Evolutionary conservation across 2,329 filamentous ascomycete genomes (phyloP), one percentile per base, ranked within the genome.

Genomic region (Furcasterigmium sp.): DNA sequence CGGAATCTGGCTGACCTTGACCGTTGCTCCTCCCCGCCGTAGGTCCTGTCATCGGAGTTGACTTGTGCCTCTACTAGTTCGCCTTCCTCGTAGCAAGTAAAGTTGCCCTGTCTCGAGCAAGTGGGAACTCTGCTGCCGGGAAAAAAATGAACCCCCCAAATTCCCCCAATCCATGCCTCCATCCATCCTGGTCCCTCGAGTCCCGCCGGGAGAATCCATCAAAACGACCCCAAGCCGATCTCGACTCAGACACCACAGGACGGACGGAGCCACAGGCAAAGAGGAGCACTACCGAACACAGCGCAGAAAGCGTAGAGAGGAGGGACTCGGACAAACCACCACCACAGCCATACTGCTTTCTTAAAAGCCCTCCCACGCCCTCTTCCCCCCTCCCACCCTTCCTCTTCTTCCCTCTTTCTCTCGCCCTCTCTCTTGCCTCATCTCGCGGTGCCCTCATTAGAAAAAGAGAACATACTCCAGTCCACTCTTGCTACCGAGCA

Each of bases 391-490:
- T 47, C 39, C 41, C 39, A 42, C 23, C 43, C 45, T 26, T 47
- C 47, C 43, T 32, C 45, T 51, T 51, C 48, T 52, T 47, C 50
- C 51, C 51, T 47, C 46, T 48, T 41, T 53, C 50, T 50, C 53
- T 51, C 52, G 49, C 52, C 52, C 50, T 50, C 51, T 45, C 46
- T 40, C 49, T 50, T 48, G 48, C 47, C 41, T 47, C 26, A 21
- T 43, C 36, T 37, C 38, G 29, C 38, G 38, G 38, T 21, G 38
- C 38, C 29, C 18, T 29, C 17, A 32, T 25, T 32, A 32, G 38
- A 40, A 30, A 18, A 35, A 15, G 32, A 35, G 32, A 35, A 17
- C 32, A 35, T 26, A 35, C n/a, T 17, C n/a, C 32, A 6, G 8
- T 17, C 32, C n/a, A 17, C n/a, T 26, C 32, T 18, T 35, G n/a